Evolutionary conservation across 495 filamentous ascomycete species (phyloP).

Genomic region (Evernia prunastri): DNA sequence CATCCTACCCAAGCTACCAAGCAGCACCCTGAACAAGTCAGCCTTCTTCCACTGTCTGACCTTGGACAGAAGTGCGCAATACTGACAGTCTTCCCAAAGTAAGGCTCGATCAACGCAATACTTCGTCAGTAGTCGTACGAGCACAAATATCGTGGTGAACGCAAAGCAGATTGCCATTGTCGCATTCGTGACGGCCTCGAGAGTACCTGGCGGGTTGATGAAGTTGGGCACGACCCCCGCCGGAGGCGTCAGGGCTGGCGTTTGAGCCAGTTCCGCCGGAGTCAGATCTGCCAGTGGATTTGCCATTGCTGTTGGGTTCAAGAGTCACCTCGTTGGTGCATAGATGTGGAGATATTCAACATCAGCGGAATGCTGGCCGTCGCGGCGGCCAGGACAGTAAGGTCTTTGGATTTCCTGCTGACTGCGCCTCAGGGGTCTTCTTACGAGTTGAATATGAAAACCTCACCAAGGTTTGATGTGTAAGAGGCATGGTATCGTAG

Average conservation of each 20-base stretch:
- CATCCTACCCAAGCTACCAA: not conserved
- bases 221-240: not conserved
- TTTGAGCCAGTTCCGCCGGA: constrained; percentile 2
- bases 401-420: not conserved
- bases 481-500: not conserved
- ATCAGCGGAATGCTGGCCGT: not conserved
- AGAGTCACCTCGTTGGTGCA: not conserved
- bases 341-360: not conserved
- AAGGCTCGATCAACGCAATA: not conserved
- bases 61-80: not conserved
- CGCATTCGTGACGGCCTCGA: not conserved
- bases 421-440: not conserved
- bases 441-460: not conserved
- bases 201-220: not conserved
- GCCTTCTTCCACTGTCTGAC: not conserved
- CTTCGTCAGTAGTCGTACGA: not conserved
- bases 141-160: not conserved
- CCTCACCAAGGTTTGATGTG: not conserved
- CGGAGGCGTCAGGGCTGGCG: not conserved
- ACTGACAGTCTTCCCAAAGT: not conserved
- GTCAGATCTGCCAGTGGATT: not conserved
- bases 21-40: constrained; percentile 4
- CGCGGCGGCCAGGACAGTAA: not conserved
- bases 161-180: constrained; percentile 4
- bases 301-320: not conserved